Evolutionary conservation across 495 filamentous ascomycete genomes (phyloP).

Genomic region (Entonaema liquescens): DNA sequence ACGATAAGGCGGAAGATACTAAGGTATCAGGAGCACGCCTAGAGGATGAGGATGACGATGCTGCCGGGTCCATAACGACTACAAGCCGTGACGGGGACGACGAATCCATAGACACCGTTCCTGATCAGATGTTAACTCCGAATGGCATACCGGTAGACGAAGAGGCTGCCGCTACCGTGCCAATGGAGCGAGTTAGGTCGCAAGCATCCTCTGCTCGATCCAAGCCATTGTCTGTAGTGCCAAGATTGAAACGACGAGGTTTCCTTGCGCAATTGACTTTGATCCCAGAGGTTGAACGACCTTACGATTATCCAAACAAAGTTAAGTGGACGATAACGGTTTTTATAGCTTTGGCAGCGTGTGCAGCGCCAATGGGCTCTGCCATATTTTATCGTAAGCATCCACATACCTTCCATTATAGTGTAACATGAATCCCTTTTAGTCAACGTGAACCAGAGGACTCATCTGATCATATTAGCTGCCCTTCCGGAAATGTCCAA

Average conservation of each 20-base stretch:
- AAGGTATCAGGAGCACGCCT: background rate
- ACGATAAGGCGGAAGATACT: constrained; percentile 20
- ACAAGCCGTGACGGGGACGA: constrained; percentile 22
- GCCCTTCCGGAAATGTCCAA: constrained; percentile 73
- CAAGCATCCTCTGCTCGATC: constrained; percentile 52
- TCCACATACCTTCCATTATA: constrained; percentile 15
- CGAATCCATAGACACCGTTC: constrained; percentile 21
- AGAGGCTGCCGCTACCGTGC: constrained; percentile 24
- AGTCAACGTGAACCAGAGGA: constrained; percentile 7
- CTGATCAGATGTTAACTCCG: constrained; percentile 21
- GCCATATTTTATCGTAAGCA: constrained; percentile 83
- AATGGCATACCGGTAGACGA: constrained; percentile 35
- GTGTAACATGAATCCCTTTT: constrained; percentile 1
- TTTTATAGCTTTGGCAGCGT: constrained; percentile 77
- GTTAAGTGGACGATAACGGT: constrained; percentile 90
- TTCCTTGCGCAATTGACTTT: constrained; percentile 76
- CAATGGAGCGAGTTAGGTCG: constrained; percentile 34
- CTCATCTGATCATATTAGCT: constrained; percentile 57
- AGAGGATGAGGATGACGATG: constrained; percentile 27
- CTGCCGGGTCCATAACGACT: constrained; percentile 21
- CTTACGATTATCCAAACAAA: constrained; percentile 72
- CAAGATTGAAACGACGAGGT: constrained; percentile 74
- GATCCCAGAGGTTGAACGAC: constrained; percentile 82
- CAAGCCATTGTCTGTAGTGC: constrained; percentile 61
- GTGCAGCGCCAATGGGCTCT: constrained; percentile 84